Percentiles rank a stretch among this genome's conserved stretches.
phyloP scores from a whole-genome alignment of 225 moss, liverwort and hornwort genomes.

The Asterella californica region DNA sequence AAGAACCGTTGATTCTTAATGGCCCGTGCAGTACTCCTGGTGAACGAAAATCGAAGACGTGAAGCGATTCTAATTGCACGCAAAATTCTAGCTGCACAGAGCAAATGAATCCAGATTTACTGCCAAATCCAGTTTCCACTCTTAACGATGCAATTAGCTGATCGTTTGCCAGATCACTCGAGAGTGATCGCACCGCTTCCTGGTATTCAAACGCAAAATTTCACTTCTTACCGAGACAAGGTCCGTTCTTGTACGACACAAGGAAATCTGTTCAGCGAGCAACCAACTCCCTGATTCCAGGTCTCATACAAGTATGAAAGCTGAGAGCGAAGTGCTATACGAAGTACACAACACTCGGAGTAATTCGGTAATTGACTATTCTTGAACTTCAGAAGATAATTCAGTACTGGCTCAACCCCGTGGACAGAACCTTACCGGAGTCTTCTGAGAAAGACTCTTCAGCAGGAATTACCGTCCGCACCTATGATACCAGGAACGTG shows the following conservation, averaged over 20 bases:
- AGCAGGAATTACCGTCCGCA: slow-evolving; percentile 88
- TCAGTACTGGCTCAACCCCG: not conserved
- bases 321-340: not conserved
- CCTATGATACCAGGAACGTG: slow-evolving; percentile 34
- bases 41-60: slow-evolving; percentile 72
- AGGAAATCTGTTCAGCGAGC: not conserved
- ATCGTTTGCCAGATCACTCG: too few relatives aligned
- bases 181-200: too few relatives aligned
- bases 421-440: slow-evolving; percentile 49
- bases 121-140: too few relatives aligned
- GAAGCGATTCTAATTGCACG: slow-evolving; percentile 93
- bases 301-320: not conserved
- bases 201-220: too few relatives aligned
- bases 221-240: too few relatives aligned
- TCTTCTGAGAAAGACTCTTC: slow-evolving; percentile 88
- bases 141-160: too few relatives aligned
- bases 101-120: not conserved
- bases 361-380: not conserved
- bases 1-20: slow-evolving; percentile 63
- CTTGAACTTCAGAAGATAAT: not conserved
- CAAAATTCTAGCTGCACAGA: slow-evolving; percentile 77
- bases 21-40: slow-evolving; percentile 63
- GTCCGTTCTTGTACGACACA: too few relatives aligned
- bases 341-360: not conserved
- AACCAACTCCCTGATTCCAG: not conserved